These are phyloP conservation scores for Penicillium olsonii DNA, from an alignment of 2,329 filamentous ascomycete species.

Conservation along the genomic window DNA sequence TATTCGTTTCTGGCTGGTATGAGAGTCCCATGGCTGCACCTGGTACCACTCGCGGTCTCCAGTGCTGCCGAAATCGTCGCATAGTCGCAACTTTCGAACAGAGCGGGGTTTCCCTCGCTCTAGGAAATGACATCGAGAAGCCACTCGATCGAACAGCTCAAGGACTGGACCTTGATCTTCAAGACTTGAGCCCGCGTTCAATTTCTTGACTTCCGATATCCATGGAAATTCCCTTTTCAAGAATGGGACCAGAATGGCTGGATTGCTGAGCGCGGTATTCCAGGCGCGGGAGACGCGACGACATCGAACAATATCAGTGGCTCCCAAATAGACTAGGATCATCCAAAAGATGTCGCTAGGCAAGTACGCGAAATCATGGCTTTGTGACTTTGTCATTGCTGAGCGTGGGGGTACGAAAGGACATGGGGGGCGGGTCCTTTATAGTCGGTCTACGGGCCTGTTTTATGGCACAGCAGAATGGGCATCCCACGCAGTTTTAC, in stretches of 20 bases:
- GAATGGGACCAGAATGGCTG: constrained; percentile 49
- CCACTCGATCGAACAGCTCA: constrained; percentile 51
- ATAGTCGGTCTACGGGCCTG: background rate
- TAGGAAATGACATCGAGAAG: constrained; percentile 58
- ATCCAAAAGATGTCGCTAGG: constrained; percentile 63
- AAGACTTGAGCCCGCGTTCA: constrained; percentile 9
- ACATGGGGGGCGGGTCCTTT: constrained; percentile 1
- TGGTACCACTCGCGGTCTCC: constrained; percentile 42
- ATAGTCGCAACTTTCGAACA: constrained; percentile 49
- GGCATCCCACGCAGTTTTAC: background rate
- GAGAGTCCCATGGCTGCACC: constrained; percentile 45
- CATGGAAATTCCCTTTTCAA: constrained; percentile 56
- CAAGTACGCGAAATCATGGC: constrained; percentile 38
- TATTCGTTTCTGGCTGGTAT: constrained; percentile 38
- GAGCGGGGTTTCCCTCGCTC: constrained; percentile 49
- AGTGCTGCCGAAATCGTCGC: constrained; percentile 36
- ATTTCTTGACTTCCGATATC: constrained; percentile 55
- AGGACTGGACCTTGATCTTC: constrained; percentile 17
- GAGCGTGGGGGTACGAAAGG: background rate
- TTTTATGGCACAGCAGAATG: background rate
- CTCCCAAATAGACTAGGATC: constrained; percentile 52
- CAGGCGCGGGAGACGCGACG: constrained; percentile 56
- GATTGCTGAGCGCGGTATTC: constrained; percentile 52
- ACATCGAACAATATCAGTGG: constrained; percentile 53
- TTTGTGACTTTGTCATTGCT: constrained; percentile 11